These are phyloP conservation scores for Hortiboletus campestris DNA, from an alignment of 768 basidiomycete genomes.

Conservation along the genomic window DNA sequence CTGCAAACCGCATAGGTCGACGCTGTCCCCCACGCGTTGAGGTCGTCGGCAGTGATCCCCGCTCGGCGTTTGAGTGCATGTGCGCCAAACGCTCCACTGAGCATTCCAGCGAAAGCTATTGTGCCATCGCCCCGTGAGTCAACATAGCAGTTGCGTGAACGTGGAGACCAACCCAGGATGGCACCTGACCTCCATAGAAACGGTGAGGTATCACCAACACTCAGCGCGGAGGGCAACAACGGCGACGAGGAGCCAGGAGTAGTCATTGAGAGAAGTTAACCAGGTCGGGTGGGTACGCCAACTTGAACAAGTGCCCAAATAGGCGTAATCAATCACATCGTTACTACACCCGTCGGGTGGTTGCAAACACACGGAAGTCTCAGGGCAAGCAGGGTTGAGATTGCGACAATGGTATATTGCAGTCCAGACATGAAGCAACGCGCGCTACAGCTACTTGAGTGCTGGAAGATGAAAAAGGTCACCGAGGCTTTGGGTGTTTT, in stretches of 20 bases:
- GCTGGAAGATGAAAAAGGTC: no score
- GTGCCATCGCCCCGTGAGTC: background rate
- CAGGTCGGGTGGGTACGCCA: background rate
- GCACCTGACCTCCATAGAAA: slow-evolving; percentile 46
- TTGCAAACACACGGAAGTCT: no score
- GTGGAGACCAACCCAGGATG: slow-evolving; percentile 35
- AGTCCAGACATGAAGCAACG: no score
- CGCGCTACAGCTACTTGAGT: no score
- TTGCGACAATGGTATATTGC: no score
- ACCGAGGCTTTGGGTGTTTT: no score
- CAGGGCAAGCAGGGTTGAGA: no score
- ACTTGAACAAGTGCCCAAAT: slow-evolving; percentile 7
- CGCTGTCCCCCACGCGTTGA: slow-evolving; percentile 63
- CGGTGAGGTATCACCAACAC: slow-evolving; percentile 9
- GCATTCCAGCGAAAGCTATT: slow-evolving; percentile 49
- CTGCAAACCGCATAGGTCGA: slow-evolving; percentile 57
- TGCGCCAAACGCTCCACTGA: slow-evolving; percentile 66
- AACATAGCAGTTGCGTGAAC: background rate
- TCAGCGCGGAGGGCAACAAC: slow-evolving; percentile 19
- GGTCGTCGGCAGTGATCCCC: slow-evolving; percentile 48
- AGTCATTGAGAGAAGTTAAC: slow-evolving; percentile 18
- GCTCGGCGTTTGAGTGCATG: slow-evolving; percentile 53
- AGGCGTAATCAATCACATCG: slow-evolving; percentile 12
- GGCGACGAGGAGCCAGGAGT: slow-evolving; percentile 28
- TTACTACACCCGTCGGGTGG: background rate